Evolutionary conservation across 129 eudicot species (phyloP).

Genomic region (Saposhnikovia divaricata): DNA sequence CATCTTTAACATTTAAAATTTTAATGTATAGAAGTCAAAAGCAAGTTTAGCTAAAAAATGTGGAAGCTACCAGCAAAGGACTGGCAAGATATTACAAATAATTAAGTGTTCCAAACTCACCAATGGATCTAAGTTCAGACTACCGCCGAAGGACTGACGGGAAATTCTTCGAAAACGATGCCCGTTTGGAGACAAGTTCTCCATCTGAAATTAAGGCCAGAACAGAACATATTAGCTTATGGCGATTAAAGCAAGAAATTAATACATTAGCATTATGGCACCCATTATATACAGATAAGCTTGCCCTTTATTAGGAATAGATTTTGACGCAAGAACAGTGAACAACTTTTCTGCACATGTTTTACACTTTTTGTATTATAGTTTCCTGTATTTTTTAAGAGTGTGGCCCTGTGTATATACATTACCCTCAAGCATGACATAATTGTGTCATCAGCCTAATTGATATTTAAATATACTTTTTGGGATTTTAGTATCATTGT

Average conservation of each 20-base stretch:
- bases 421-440: background rate
- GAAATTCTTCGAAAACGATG: conserved; percentile 75
- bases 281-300: background rate
- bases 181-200: conserved; percentile 50
- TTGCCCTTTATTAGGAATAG: background rate
- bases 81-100: background rate
- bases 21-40: background rate
- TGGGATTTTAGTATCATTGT: background rate
- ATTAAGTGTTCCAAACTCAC: conserved; percentile 33
- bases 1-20: background rate
- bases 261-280: background rate
- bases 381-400: too few relatives aligned
- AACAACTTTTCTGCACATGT: background rate
- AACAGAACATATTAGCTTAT: background rate
- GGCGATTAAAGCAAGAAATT: background rate
- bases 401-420: background rate
- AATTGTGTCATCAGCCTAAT: background rate
- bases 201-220: conserved; percentile 40
- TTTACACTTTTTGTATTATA: background rate
- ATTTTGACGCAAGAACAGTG: background rate
- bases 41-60: background rate
- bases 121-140: conserved; percentile 69
- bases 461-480: background rate
- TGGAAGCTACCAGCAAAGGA: background rate
- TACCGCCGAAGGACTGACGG: conserved; percentile 56